These are phyloP conservation scores for Aspergillus sclerotialis DNA, from an alignment of 2,329 filamentous ascomycete genomes.

Conservation along the genomic window DNA sequence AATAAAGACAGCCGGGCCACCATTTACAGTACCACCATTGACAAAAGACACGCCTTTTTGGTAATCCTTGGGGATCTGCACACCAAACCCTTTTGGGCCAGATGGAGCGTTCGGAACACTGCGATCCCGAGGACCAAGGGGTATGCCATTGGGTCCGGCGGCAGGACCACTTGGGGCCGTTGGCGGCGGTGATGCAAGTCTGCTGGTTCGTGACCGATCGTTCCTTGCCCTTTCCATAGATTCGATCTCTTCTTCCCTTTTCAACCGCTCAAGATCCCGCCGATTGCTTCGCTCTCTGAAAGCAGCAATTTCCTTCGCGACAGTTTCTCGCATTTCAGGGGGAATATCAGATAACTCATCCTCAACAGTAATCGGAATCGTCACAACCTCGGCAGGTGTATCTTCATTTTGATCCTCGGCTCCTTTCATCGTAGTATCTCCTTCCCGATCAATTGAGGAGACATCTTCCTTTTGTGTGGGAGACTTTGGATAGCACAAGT, in stretches of 20 bases:
- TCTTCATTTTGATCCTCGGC: conserved; percentile 49
- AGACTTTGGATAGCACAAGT: conserved; percentile 62
- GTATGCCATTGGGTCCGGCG: conserved; percentile 64
- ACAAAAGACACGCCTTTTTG: conserved; percentile 77
- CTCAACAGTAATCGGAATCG: conserved; percentile 78
- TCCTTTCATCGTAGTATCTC: conserved; percentile 65
- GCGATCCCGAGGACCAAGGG: conserved; percentile 63
- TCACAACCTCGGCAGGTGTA: conserved; percentile 71
- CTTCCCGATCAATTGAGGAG: conserved; percentile 53
- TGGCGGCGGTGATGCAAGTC: conserved; percentile 65
- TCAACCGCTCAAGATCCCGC: conserved; percentile 79
- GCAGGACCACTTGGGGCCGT: conserved; percentile 56
- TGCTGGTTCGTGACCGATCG: conserved; percentile 54
- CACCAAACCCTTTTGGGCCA: conserved; percentile 56
- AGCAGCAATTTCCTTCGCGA: conserved; percentile 86
- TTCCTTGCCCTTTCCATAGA: conserved; percentile 72
- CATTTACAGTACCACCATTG: conserved; percentile 65
- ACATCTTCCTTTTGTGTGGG: conserved; percentile 39
- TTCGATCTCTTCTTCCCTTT: conserved; percentile 87
- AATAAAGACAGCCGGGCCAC: conserved; percentile 43
- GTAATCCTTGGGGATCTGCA: conserved; percentile 62
- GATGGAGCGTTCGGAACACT: conserved; percentile 69
- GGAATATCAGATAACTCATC: conserved; percentile 95
- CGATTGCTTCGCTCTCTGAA: conserved; percentile 89
- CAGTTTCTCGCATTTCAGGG: conserved; percentile 89